Evolutionary conservation across 495 filamentous ascomycete species (phyloP), one percentile per base, ranked within the genome.

Genomic region (Hypoxylon fuscum): DNA sequence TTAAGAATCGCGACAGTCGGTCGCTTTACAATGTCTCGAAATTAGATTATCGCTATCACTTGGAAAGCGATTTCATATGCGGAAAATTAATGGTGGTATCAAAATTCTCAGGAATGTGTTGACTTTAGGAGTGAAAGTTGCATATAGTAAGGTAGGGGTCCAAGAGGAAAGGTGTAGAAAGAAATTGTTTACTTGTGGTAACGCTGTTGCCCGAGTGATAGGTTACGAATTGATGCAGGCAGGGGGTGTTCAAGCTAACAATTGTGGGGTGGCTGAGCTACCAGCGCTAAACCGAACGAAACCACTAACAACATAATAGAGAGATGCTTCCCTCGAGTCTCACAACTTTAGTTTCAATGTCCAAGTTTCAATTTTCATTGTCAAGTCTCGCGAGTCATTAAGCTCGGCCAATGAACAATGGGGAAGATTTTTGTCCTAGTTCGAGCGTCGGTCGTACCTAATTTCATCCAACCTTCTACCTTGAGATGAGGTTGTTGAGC

Each of bases 201-300:
- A 55, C 35, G n/a, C 21, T 9, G 60, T 64, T 64, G 60, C 54
- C 60, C 32, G 41, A 64, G 60, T 15, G 60, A 64, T 32, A 42
- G 25, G 18, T 2, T 5, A 15, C 25, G 21, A 27, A n/a, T 25
- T 10, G 23, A 35, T 44, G 50, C 17, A 10, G 32, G 37, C 27
- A 40, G 18, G 27, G 11, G 23, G 41, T 37, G 40, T 21, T 23
- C 46, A 42, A n/a, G 18, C 34, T 18, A 5, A 8, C 34, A 31
- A 40, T 40, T 56, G 51, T 55, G 59, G 59, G 51, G 59, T 55
- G 15, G 25, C n/a, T 43, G 53, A 38, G 4, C 25, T 27, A 8
- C 25, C 25, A 27, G 25, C 25, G 59, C 52, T 51, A 56, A 56
- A 49, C 42, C 32, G 4, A 27, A 3, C 25, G n/a, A n/a, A n/a